phyloP scores from a whole-genome alignment of 805 yeast genomes.

The Ogataea nakhonphanomensis region DNA sequence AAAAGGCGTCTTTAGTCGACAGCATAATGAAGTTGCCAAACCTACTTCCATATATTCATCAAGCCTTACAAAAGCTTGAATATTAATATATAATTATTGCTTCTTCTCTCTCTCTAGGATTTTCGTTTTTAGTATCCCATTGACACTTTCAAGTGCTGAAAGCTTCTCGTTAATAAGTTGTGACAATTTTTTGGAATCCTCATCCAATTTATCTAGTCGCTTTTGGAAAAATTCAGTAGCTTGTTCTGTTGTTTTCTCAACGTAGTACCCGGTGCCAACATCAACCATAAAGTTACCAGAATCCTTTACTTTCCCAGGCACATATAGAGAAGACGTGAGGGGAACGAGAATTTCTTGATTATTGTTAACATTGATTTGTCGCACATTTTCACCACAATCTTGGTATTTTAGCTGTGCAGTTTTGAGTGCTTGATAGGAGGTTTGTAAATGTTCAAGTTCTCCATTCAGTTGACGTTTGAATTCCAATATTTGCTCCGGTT shows the following conservation, averaged over 20 bases:
- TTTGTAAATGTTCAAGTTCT: conserved; percentile 81
- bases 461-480: conserved; percentile 79
- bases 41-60: conserved; percentile 26
- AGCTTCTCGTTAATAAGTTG: conserved; percentile 74
- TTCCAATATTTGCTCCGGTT: conserved; percentile 80
- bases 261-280: conserved; percentile 93
- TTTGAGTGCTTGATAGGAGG: conserved; percentile 77
- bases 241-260: conserved; percentile 69
- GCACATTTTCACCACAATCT: conserved; percentile 75
- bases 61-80: conserved; percentile 21
- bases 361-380: conserved; percentile 40
- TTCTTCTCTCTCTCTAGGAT: conserved; percentile 43
- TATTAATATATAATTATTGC: conserved; percentile 14
- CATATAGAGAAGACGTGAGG: conserved; percentile 80
- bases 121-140: conserved; percentile 51
- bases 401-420: conserved; percentile 78
- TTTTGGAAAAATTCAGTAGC: conserved; percentile 68
- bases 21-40: conserved; percentile 35
- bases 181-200: conserved; percentile 71
- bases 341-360: conserved; percentile 71
- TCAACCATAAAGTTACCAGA: conserved; percentile 78
- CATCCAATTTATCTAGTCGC: conserved; percentile 68
- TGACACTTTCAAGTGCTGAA: conserved; percentile 58
- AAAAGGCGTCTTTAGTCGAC: conserved; percentile 32
- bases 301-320: conserved; percentile 75